Base-by-base conservation (phyloP, 768 basidiomycete genomes). In the Rhizopogon sp. region DNA sequence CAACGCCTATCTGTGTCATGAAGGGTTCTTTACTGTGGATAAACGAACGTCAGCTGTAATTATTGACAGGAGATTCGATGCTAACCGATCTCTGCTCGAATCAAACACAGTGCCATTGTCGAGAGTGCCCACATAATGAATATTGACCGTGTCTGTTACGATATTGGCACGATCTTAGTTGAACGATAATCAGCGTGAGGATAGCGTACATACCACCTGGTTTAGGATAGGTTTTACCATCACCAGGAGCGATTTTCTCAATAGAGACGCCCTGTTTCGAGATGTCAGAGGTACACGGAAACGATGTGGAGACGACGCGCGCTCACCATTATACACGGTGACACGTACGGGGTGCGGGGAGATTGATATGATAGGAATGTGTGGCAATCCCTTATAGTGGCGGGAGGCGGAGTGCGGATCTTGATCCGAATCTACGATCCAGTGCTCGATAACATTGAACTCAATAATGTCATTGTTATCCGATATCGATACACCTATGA, bases 81-180 rank as follows among this genome's bases (percentile, higher is more conserved):
- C 81, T 45, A 56, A 90, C 89, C 87, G 85, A 64, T 87, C 84
- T 64, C 80, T 71, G 61, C 85, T 89, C 16, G 88, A 90, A 73
- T 93, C 90, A 70, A 91, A 91, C 62, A 72, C 73, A 28, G 56
- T 73, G 43, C 88, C 89, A 63, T 88, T 74, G 3, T 59, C 14
- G 14, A 93, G 79, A 20, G 79, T 90, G 22, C 90, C 93, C 43
- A 85, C 78, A 63, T 93, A 94, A 70, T 93, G 89, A 54, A 94
- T 91, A 6, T 56, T 72, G 37, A 93, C 89, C 29, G 20, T 78
- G 74, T 90, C 88, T 89, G 61, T 22, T 49, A 60, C 53, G 63
- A 68, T 66, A 52, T 60, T 44, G 61, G 63, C 29, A 57, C 44
- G 66, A 65, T 70, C 52, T 40, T 35, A 52, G 31, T 50, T 47